Conservation (phyloP, 345 rosid species). For the Syzygium oleosum region DNA sequence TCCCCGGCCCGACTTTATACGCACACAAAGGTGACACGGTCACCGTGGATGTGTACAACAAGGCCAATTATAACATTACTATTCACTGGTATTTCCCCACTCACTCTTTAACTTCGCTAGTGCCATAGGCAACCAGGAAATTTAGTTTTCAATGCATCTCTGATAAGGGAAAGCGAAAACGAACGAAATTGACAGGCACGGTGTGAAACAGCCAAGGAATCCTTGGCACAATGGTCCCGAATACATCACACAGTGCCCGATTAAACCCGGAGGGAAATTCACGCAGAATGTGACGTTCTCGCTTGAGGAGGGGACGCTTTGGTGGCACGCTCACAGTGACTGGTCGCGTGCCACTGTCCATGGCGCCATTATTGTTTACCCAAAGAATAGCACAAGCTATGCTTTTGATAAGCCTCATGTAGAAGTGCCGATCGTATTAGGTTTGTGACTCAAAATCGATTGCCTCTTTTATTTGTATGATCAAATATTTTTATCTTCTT, state of each 20-base stretch:
- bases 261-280: constrained; percentile 13
- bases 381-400: constrained; percentile 5
- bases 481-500: too few relatives aligned
- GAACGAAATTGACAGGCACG: constrained; percentile 14
- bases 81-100: constrained; percentile 15
- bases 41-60: constrained; percentile 8
- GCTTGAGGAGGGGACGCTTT: constrained; percentile 16
- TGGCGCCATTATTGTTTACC: constrained; percentile 25
- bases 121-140: background rate
- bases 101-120: background rate
- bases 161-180: background rate
- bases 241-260: constrained; percentile 29
- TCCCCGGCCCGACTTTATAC: constrained; percentile 20
- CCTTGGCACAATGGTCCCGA: constrained; percentile 41
- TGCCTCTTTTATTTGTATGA: background rate
- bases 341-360: constrained; percentile 20
- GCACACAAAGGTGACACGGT: constrained; percentile 16
- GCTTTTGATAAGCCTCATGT: constrained; percentile 18
- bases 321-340: constrained; percentile 27
- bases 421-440: constrained; percentile 19
- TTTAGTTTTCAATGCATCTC: background rate
- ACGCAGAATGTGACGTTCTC: constrained; percentile 12
- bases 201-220: constrained; percentile 26
- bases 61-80: constrained; percentile 13
- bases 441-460: background rate